These are phyloP conservation scores for Hippophae rhamnoides DNA, from an alignment of 306 rosid genomes.

Conservation along the genomic window DNA sequence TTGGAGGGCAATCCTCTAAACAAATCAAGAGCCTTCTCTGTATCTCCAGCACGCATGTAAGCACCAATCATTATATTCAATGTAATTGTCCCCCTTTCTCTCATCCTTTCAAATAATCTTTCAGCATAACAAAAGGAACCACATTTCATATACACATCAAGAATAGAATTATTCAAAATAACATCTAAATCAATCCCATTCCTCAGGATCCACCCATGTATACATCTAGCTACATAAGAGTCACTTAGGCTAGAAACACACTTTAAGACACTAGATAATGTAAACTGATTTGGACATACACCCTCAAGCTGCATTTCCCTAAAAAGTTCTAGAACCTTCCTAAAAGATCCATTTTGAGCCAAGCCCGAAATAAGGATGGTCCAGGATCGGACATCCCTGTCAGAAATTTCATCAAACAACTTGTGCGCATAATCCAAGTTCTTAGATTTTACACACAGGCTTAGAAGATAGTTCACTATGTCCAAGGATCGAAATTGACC, in stretches of 20 bases:
- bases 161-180: conserved; percentile 59
- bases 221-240: conserved; percentile 42
- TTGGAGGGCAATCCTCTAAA: conserved; percentile 49
- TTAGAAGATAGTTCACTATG: conserved; percentile 35
- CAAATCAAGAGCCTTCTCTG: conserved; percentile 48
- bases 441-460: conserved; percentile 33
- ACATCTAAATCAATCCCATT: conserved; percentile 58
- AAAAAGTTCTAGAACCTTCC: conserved; percentile 39
- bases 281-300: conserved; percentile 56
- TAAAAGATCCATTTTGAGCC: conserved; percentile 38
- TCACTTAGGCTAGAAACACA: conserved; percentile 44
- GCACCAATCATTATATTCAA: conserved; percentile 70
- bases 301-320: conserved; percentile 54
- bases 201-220: conserved; percentile 72
- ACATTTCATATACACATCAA: conserved; percentile 68
- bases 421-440: conserved; percentile 37
- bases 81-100: conserved; percentile 40
- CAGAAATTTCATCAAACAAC: conserved; percentile 62
- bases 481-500: conserved; percentile 33
- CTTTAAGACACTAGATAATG: conserved; percentile 55
- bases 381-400: conserved; percentile 52
- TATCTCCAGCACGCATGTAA: conserved; percentile 40
- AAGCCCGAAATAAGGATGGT: conserved; percentile 66
- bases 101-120: conserved; percentile 43
- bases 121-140: conserved; percentile 42